Percentiles rank a stretch among this genome's conserved stretches.
These are phyloP conservation scores for Globisporangium uncinulatum DNA, from an alignment of 352 stramenopile genomes.

Conservation along the genomic window DNA sequence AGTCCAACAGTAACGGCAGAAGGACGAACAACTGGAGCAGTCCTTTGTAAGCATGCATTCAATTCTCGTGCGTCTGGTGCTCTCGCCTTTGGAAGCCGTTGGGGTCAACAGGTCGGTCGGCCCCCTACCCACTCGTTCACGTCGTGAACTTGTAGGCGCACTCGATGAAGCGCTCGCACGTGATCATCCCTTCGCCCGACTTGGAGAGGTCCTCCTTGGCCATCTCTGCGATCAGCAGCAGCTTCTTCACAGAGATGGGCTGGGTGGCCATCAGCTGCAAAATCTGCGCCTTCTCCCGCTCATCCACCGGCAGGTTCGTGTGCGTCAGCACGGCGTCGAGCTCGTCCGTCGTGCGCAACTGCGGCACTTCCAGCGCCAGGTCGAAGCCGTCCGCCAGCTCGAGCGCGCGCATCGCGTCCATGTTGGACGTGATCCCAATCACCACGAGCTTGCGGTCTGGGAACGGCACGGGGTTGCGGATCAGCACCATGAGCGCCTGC, in stretches of 20 bases:
- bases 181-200: conserved; percentile 64
- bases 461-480: conserved; percentile 95
- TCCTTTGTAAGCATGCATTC: too few species aligned
- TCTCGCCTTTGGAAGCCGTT: too few species aligned
- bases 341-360: conserved; percentile 87
- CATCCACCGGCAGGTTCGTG: conserved; percentile 69
- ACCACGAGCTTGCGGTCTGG: conserved; percentile 94
- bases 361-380: conserved; percentile 88
- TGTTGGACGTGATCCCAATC: conserved; percentile 94
- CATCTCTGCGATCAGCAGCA: conserved; percentile 97
- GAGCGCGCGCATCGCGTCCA: conserved; percentile 90
- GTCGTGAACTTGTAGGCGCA: conserved; percentile 77
- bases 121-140: conserved; percentile 9
- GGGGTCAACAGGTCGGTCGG: too few species aligned
- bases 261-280: conserved; percentile 75
- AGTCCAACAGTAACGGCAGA: too few species aligned
- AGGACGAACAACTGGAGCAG: too few species aligned
- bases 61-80: too few species aligned
- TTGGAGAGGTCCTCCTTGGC: conserved; percentile 84
- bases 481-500: conserved; percentile 97
- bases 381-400: conserved; percentile 94
- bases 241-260: conserved; percentile 98
- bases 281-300: conserved; percentile 63
- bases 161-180: conserved; percentile 74
- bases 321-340: conserved; percentile 85